Conservation (phyloP, 176 grass and related monocot species). For the Musa itinerans region DNA sequence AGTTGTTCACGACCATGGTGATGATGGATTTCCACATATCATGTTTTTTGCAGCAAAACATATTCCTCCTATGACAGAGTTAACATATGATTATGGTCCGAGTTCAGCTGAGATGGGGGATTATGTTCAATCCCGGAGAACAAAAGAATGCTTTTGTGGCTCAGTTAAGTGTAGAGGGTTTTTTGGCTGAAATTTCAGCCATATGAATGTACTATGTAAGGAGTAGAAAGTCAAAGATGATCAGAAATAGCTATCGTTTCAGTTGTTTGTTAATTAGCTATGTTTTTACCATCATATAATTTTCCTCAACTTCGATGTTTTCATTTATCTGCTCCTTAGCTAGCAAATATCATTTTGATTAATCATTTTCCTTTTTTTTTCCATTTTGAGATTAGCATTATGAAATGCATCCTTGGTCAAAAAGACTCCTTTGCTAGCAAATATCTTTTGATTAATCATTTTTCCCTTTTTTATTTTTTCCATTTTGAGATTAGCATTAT, state of each 20-base stretch:
- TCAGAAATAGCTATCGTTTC: neutral
- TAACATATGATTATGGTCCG: constrained; percentile 78
- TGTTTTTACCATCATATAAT: neutral
- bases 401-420: no score
- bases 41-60: constrained; percentile 79
- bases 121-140: constrained; percentile 21
- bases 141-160: constrained; percentile 47
- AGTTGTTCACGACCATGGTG: constrained; percentile 62
- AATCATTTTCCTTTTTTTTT: neutral
- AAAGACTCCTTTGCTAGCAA: no score
- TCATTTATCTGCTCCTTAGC: no score
- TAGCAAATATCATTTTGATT: neutral
- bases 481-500: no score
- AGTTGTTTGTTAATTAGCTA: neutral
- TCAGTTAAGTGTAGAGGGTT: constrained; percentile 59
- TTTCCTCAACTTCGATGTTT: no score
- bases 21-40: constrained; percentile 56
- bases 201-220: neutral
- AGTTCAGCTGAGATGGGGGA: constrained; percentile 29
- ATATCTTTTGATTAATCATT: neutral
- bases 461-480: neutral
- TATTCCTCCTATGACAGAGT: constrained; percentile 81
- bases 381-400: no score
- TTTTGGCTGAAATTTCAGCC: constrained; percentile 33
- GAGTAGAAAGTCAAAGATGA: neutral